phyloP scores from a whole-genome alignment of 1,284 basidiomycete species.

The Cryptococcus maquisensis region DNA sequence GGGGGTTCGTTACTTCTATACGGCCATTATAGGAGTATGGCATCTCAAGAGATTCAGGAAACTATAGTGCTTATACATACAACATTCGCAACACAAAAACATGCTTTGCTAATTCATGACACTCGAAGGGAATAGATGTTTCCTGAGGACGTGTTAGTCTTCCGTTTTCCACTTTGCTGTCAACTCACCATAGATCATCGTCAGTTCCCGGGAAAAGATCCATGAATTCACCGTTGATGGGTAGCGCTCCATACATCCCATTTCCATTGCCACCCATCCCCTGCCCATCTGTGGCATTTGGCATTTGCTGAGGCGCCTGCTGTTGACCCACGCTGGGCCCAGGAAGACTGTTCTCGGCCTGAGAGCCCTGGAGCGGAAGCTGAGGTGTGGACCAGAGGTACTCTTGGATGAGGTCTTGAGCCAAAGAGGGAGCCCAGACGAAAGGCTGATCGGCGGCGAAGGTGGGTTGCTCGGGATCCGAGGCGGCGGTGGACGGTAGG shows the following conservation, averaged over 20 bases:
- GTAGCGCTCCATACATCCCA: not conserved
- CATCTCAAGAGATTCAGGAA: no score
- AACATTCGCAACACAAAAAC: no score
- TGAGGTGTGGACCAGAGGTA: slow-evolving; percentile 19
- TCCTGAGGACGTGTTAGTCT: slow-evolving; percentile 13
- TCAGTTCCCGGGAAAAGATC: slow-evolving; percentile 26
- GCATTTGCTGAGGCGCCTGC: no score
- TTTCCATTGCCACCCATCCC: not conserved
- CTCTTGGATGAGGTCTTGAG: slow-evolving; percentile 27
- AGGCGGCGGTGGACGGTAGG: not conserved
- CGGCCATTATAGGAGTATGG: not conserved
- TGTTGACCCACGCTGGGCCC: no score
- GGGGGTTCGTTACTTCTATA: not conserved
- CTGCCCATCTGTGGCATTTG: no score
- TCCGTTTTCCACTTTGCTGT: not conserved
- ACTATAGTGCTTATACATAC: no score
- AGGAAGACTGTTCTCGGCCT: not conserved
- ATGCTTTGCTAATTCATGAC: no score
- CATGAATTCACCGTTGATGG: slow-evolving; percentile 2
- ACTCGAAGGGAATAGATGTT: slow-evolving; percentile 18
- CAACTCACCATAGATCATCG: slow-evolving; percentile 29
- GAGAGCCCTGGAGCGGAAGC: not conserved
- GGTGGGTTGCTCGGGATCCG: not conserved
- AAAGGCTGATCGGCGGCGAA: not conserved
- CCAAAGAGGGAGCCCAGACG: slow-evolving; percentile 17